Base-by-base conservation (phyloP, 2,329 filamentous ascomycete species). In the Fusarium chaquense region DNA sequence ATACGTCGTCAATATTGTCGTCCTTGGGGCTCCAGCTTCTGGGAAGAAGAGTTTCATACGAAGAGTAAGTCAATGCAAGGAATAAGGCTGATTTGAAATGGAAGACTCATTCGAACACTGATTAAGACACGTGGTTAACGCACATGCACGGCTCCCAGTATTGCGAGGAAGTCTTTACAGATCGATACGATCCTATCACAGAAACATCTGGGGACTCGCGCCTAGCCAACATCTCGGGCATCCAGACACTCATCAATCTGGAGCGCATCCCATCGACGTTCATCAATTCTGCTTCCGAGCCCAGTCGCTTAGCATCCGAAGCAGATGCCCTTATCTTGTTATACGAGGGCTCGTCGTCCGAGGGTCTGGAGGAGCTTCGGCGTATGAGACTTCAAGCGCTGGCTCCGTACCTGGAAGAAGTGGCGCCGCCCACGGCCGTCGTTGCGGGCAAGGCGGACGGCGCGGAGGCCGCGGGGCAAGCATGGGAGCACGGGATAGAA, bases 1-100 rank as follows among this genome's bases (percentile, higher is more conserved):
- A 35, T 28, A 70, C 18, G 44, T 60, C 18, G 57, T 61, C 45
- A 67, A 70, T 22, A 69, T 72, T 38, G 56, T 72, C 44, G 35
- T 72, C 20, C 55, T 71, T 10, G 70, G 70, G 43, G 67, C 59
- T 28, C 52, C 58, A 16, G 51, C 35, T 26, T 45, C 60, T n/a
- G 70, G 70, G 18, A 72, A 72, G 55, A 62, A 69, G 55, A 64
- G 67, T 40, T 59, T 72, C n/a, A 65, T 71, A 59, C 47, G 67
- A 22, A 60, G 70, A 49, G 70, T 72, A 32, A 67, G 70, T 58
- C 41, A 38, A 35, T n/a, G 30, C 20, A 22, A 24, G 35, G 26
- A 50, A 15, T 13, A n/a, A 64, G 32, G 28, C 35, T 26, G 33
- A 11, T 30, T 13, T 52, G 26, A 18, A 33, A 33, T 15, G 16